phyloP scores from a whole-genome alignment of 202 grass and related monocot species.

The Miscanthus sacchariflorus region DNA sequence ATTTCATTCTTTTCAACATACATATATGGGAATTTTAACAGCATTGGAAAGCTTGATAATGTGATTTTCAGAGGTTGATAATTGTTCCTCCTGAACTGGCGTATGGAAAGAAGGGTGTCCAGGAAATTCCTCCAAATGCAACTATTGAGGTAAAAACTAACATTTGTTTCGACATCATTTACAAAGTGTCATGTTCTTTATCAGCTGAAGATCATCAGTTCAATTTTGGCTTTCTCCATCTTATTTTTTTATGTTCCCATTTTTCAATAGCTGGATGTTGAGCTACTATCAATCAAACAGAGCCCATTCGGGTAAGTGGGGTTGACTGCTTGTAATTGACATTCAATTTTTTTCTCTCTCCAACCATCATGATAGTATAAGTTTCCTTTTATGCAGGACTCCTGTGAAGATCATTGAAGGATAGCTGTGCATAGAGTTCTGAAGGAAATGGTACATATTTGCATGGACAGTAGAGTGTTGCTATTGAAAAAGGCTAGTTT shows the following conservation, averaged over 20 bases:
- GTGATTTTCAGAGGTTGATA: conserved; percentile 75
- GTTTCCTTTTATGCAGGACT: conserved; percentile 55
- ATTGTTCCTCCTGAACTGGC: conserved; percentile 91
- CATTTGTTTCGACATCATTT: conserved; percentile 29
- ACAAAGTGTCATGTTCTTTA: not conserved
- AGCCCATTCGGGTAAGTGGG: conserved; percentile 78
- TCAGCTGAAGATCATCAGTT: not conserved
- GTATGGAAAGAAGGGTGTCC: conserved; percentile 92
- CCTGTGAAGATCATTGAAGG: conserved; percentile 89
- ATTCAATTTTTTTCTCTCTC: conserved; percentile 9
- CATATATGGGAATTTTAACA: conserved; percentile 19
- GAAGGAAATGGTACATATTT: conserved; percentile 39
- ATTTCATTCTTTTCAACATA: conserved; percentile 17
- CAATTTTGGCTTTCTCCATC: not conserved
- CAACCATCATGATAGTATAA: conserved; percentile 12
- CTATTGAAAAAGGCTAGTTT: conserved; percentile 14
- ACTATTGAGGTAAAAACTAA: conserved; percentile 80
- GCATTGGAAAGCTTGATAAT: not conserved
- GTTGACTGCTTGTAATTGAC: conserved; percentile 5
- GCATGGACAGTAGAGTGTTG: not conserved
- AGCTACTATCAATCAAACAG: conserved; percentile 91
- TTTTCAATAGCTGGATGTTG: conserved; percentile 82
- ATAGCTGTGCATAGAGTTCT: conserved; percentile 54
- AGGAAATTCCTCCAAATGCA: conserved; percentile 97
- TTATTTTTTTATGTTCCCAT: conserved; percentile 12